Conservation (phyloP, 2,329 filamentous ascomycete genomes). For the Arthroderma sp. region DNA sequence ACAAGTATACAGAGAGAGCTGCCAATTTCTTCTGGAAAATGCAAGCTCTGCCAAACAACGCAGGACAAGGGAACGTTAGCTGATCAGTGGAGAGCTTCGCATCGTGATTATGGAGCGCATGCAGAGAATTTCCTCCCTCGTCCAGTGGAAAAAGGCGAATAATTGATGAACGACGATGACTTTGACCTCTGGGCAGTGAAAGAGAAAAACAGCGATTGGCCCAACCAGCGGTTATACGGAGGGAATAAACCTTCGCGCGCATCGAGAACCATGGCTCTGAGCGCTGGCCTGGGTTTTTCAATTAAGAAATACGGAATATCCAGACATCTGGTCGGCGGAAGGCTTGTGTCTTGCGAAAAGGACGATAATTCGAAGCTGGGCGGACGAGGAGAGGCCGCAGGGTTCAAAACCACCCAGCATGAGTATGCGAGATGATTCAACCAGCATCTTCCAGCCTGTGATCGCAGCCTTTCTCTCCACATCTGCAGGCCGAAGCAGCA, state of each 20-base stretch:
- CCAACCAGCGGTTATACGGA: background rate
- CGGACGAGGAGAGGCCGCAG: background rate
- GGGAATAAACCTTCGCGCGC: background rate
- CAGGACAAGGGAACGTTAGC: background rate
- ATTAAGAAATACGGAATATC: too few species aligned
- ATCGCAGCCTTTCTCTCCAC: background rate
- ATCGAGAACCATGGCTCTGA: background rate
- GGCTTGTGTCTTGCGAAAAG: too few species aligned
- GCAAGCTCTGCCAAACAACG: background rate
- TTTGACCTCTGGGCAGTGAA: background rate
- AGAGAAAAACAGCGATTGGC: background rate
- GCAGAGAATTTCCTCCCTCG: background rate
- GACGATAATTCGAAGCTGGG: background rate
- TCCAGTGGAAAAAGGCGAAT: background rate
- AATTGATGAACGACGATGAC: background rate
- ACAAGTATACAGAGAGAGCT: too few species aligned
- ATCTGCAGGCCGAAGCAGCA: background rate
- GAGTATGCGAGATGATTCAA: too few species aligned
- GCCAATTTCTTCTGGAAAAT: background rate
- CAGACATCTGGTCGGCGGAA: too few species aligned
- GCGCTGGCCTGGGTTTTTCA: too few species aligned
- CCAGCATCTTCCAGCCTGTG: background rate
- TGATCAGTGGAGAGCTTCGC: background rate
- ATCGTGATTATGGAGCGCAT: background rate
- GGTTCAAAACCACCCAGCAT: background rate